Evolutionary conservation across 768 basidiomycete species (phyloP).

Genomic region (Imleria badia): DNA sequence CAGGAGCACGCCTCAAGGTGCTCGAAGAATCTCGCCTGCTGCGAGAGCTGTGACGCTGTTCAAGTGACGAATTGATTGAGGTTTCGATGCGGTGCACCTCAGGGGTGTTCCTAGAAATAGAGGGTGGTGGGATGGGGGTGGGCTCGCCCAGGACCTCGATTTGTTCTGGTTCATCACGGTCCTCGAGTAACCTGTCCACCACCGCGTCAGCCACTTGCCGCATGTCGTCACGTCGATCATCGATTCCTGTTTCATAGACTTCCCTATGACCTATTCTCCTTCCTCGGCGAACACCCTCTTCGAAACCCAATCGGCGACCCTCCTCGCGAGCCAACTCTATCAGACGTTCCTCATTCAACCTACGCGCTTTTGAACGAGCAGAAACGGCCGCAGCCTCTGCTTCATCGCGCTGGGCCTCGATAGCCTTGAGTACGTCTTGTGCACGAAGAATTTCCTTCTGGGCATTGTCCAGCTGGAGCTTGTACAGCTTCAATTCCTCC

Average conservation of each 20-base stretch:
- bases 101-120: conserved; percentile 17
- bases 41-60: conserved; percentile 20
- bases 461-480: conserved; percentile 55
- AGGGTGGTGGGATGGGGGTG: conserved; percentile 17
- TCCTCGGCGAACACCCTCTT: conserved; percentile 45
- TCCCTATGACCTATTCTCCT: conserved; percentile 32
- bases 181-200: conserved; percentile 29
- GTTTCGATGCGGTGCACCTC: conserved; percentile 28
- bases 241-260: conserved; percentile 14
- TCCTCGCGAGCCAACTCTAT: conserved; percentile 53
- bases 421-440: conserved; percentile 48
- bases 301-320: conserved; percentile 51
- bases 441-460: conserved; percentile 59
- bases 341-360: conserved; percentile 45
- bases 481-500: conserved; percentile 57
- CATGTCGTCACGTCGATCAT: conserved; percentile 18
- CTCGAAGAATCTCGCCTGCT: conserved; percentile 18
- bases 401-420: conserved; percentile 47
- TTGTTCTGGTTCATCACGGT: conserved; percentile 21
- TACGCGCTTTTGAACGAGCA: conserved; percentile 45
- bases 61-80: conserved; percentile 14
- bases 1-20: conserved; percentile 12
- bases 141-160: conserved; percentile 16
- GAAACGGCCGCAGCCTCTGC: conserved; percentile 48
- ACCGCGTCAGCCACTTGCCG: conserved; percentile 15